Evolutionary conservation across 176 grass and related monocot genomes (phyloP).

Genomic region (Carex myosuroides): DNA sequence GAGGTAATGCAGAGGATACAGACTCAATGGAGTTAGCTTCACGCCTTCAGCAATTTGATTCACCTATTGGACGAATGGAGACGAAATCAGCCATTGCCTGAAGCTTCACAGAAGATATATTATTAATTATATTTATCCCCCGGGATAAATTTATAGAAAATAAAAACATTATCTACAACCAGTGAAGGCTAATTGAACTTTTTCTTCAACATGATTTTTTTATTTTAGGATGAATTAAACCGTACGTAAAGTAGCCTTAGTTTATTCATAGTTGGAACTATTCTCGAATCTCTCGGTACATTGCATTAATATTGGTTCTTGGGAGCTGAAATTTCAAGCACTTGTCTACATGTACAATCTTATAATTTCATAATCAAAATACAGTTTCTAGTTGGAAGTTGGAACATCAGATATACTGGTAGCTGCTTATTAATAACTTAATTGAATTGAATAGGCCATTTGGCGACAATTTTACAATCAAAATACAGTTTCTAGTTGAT

Average conservation of each 20-base stretch:
- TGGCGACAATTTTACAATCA: neutral
- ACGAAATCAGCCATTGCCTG: no score
- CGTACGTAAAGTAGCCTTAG: neutral
- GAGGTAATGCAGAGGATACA: no score
- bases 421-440: neutral
- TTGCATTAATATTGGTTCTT: neutral
- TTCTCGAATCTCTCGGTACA: no score
- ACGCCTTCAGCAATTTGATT: no score
- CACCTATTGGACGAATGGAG: no score
- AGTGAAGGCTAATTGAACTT: neutral
- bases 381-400: slow-evolving; percentile 8
- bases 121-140: neutral
- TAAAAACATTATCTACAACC: no score
- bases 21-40: no score
- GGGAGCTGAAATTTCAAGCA: neutral
- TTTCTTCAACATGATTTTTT: neutral
- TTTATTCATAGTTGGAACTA: no score
- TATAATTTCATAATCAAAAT: neutral
- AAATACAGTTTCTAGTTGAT: slow-evolving; percentile 5
- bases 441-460: neutral
- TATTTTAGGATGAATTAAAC: neutral
- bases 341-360: neutral
- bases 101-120: neutral
- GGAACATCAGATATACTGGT: neutral
- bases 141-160: no score